Evolutionary conservation across 345 rosid species (phyloP), one percentile per base, ranked within the genome.

Genomic region (Acer saccharum): DNA sequence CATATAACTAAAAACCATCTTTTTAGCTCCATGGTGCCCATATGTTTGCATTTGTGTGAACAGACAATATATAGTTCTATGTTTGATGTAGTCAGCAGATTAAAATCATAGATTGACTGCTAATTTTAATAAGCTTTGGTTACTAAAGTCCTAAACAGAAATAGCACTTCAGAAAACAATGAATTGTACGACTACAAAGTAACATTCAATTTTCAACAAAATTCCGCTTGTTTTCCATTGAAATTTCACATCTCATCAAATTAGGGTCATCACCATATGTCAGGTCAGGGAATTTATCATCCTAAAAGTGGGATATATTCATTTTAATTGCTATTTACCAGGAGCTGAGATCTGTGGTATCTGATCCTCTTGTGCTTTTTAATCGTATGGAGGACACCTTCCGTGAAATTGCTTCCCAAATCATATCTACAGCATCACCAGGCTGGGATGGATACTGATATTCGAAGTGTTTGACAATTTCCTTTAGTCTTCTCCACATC

Each of bases 361-460:
- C 98, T 82, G 75, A 83, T 90, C 70, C 78, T 83, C 81, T 88
- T 84, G 81, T 93, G 85, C 80, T 76, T 80, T 83, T 55, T 35
- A 86, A 83, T 61, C 35, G 87, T 78, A 86, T 70, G 0, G 88
- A 79, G 54, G 93, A 78, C 70, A 77, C 77, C 90, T 88, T 93
- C 4, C 86, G 89, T 0, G 88, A 85, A 81, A 92, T 87, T 12
- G 93, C 95, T 25, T 84, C 74, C 97, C 99, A 95, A 74, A 93
- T 90, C 99, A 92, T 93, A 80, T 93, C 91, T 63, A 95, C 95
- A 10, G 97, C 92, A 83, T 93, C 99, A 80, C 88, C 88, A 54
- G 88, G 74, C 69, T 61, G 83, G n/a, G 99, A 91, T 63, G 95
- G 98, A 78, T 88, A 91, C 63, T 76, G 87, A 85, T 89, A 95